These are phyloP conservation scores for Wickerhamomyces silvicola DNA, from an alignment of 805 yeast genomes.

Conservation along the genomic window DNA sequence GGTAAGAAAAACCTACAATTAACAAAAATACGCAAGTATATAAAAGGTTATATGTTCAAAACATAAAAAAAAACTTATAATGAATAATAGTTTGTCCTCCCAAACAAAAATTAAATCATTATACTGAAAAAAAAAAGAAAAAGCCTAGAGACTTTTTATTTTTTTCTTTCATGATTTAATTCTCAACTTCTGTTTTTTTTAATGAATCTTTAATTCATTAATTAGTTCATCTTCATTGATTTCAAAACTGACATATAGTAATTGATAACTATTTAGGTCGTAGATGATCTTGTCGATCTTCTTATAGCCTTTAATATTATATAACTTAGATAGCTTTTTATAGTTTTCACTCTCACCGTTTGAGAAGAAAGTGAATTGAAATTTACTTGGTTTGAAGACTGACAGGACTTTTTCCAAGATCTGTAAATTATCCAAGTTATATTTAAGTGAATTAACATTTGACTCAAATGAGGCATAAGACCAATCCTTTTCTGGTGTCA, in stretches of 20 bases:
- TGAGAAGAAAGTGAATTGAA: conserved; percentile 52
- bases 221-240: conserved; percentile 23
- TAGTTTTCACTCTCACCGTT: conserved; percentile 27
- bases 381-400: conserved; percentile 69
- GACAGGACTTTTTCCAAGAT: conserved; percentile 54
- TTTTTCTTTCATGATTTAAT: conserved; percentile 10
- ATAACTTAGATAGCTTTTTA: conserved; percentile 26
- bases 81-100: conserved; percentile 19
- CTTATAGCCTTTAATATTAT: conserved; percentile 40
- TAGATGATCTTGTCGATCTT: conserved; percentile 64
- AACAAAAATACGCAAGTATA: too few relatives aligned
- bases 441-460: conserved; percentile 51
- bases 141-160: conserved; percentile 9
- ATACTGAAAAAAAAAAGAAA: conserved; percentile 19
- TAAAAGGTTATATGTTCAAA: too few relatives aligned
- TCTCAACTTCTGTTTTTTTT: background rate
- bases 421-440: conserved; percentile 38
- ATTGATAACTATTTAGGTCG: conserved; percentile 67
- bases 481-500: conserved; percentile 92
- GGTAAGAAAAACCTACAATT: too few relatives aligned
- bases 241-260: conserved; percentile 65
- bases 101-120: conserved; percentile 19
- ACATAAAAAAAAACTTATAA: conserved; percentile 20
- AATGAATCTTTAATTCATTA: conserved; percentile 7
- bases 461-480: conserved; percentile 96